Evolutionary conservation across 352 stramenopile species (phyloP).

Genomic region (Phytophthora ohioensis): DNA sequence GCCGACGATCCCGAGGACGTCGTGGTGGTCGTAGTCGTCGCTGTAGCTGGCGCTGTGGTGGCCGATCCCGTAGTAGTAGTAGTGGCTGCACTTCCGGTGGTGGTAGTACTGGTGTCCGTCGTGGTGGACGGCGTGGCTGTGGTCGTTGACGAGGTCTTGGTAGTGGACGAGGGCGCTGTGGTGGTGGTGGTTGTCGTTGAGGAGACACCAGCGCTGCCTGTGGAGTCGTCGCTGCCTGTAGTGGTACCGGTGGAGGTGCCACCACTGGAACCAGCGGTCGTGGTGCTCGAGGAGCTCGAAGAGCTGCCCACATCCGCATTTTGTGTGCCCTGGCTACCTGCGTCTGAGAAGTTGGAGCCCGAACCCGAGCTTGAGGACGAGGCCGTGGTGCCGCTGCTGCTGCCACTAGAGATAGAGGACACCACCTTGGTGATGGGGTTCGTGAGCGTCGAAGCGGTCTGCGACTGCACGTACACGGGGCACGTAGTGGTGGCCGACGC

Average conservation of each 20-base stretch:
- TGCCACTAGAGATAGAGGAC: conserved; percentile 34
- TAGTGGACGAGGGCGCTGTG: conserved; percentile 29
- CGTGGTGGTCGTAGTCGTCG: conserved; percentile 24
- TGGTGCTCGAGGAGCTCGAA: conserved; percentile 22
- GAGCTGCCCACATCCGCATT: conserved; percentile 34
- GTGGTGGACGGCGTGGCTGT: conserved; percentile 20
- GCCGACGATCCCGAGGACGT: conserved; percentile 32
- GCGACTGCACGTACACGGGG: conserved; percentile 67
- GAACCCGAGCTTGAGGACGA: conserved; percentile 27
- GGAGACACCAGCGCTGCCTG: conserved; percentile 26
- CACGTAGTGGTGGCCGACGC: conserved; percentile 54
- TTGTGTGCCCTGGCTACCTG: conserved; percentile 24
- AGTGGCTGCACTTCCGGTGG: conserved; percentile 27
- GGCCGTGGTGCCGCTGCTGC: conserved; percentile 37
- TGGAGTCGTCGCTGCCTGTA: conserved; percentile 23
- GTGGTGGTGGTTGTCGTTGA: conserved; percentile 31
- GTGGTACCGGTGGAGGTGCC: conserved; percentile 31
- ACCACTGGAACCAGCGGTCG: conserved; percentile 27
- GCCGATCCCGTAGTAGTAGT: conserved; percentile 29
- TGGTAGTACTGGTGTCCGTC: conserved; percentile 19
- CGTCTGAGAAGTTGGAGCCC: conserved; percentile 27
- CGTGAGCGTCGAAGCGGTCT: conserved; percentile 65
- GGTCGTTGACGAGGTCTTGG: conserved; percentile 29
- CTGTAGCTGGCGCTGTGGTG: conserved; percentile 13
- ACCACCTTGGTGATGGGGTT: conserved; percentile 63